phyloP scores from a whole-genome alignment of 768 basidiomycete species.

The Tylopilus sp. region DNA sequence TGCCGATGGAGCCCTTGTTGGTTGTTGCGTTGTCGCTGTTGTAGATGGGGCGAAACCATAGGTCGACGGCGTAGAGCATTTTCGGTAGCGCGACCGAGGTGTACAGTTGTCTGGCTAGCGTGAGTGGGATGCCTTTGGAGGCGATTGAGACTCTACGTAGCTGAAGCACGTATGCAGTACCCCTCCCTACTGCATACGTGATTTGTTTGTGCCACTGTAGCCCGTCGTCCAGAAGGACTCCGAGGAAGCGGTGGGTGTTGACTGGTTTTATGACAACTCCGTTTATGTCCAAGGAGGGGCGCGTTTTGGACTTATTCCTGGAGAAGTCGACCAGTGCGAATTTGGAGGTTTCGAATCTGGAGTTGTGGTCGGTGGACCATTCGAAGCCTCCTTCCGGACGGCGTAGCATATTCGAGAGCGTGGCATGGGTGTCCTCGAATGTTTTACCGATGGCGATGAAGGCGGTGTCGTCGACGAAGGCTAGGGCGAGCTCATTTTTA shows the following conservation, averaged over 20 bases:
- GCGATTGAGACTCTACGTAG: not conserved
- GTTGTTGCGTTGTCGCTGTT: rapidly evolving
- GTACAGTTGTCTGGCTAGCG: not conserved
- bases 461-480: too few relatives aligned
- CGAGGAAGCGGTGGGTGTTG: not conserved
- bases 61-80: not conserved
- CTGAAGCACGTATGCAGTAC: not conserved
- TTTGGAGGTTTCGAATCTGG: too few relatives aligned
- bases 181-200: not conserved
- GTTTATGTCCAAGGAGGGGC: not conserved
- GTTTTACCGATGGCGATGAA: too few relatives aligned
- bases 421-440: too few relatives aligned
- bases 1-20: not conserved
- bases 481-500: too few relatives aligned
- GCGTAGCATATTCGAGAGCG: too few relatives aligned
- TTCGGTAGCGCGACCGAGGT: not conserved
- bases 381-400: too few relatives aligned
- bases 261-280: not conserved
- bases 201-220: not conserved
- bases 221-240: not conserved
- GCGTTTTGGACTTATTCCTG: too few relatives aligned
- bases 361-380: too few relatives aligned
- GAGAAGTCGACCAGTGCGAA: too few relatives aligned
- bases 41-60: not conserved
- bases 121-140: not conserved